Conservation (phyloP, 2,329 filamentous ascomycete species). For the Penicillium sp. region DNA sequence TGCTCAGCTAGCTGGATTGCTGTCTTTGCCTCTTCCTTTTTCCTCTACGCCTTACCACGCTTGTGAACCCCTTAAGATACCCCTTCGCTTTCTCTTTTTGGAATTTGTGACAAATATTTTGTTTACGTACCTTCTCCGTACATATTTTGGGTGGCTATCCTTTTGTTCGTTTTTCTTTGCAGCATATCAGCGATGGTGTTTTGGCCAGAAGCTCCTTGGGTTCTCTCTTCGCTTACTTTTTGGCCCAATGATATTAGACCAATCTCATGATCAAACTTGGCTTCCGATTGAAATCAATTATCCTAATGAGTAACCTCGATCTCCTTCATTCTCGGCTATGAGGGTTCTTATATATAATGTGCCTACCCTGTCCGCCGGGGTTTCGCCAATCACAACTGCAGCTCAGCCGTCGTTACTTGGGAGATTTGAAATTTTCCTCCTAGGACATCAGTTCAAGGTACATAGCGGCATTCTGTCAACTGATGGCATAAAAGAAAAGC, state of each 20-base stretch:
- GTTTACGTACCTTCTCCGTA: background rate
- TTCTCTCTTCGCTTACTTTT: background rate
- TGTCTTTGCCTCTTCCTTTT: background rate
- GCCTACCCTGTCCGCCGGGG: background rate
- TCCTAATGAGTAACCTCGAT: background rate
- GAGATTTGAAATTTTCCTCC: too few relatives aligned
- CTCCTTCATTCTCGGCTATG: too few relatives aligned
- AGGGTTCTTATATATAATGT: background rate
- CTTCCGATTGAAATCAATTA: background rate
- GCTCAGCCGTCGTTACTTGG: too few relatives aligned
- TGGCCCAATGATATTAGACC: background rate
- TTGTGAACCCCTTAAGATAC: background rate
- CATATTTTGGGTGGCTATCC: background rate
- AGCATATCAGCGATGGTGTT: slow-evolving; percentile 14
- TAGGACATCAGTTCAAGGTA: too few relatives aligned
- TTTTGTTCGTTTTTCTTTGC: background rate
- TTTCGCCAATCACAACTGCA: background rate
- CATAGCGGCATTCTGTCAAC: too few relatives aligned
- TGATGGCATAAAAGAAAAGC: too few relatives aligned
- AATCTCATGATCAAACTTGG: background rate
- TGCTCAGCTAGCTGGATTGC: background rate
- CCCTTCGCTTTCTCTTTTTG: background rate
- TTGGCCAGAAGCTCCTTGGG: background rate
- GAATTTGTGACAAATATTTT: background rate
- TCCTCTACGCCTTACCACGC: background rate